Evolutionary conservation across 2,329 filamentous ascomycete species (phyloP), one percentile per base, ranked within the genome.

Genomic region (Ophiocordyceps sinensis): DNA sequence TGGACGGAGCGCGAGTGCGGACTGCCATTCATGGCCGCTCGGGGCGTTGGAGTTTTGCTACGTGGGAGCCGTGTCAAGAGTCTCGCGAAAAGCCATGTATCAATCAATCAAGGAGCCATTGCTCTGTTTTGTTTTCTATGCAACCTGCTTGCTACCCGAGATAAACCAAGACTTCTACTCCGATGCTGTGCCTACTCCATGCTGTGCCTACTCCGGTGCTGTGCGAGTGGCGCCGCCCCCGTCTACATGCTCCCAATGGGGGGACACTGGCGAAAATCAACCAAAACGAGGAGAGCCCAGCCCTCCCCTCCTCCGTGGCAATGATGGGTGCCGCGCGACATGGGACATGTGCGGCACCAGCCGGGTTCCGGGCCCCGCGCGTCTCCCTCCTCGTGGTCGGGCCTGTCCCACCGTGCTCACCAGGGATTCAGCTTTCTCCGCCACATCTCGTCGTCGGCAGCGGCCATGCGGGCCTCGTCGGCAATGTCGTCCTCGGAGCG

Each of bases 401-500:
- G 7, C 23, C 23, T 7, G 23, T 4, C 32, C 5, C 14, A 13
- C 29, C 11, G 29, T 31, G 8, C 15, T 43, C 37, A 49, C 51
- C 48, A 61, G 14, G 52, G 53, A 42, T 55, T 52, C 49, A 55
- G 44, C 62, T 76, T 77, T 47, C 63, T 59, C 50, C 63, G 59
- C 56, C 67, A 56, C 30, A 66, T 61, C 44, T 70, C 67, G 39
- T 73, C 67, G 11, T 71, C 67, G 28, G 59, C 61, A 2, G 52
- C 55, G 9, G 61, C 61, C 40, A 55, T 53, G 32, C 65, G 53
- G 9, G 64, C 67, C 41, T 66, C 63, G 40, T 63, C 62, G 37
- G 61, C 48, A 42, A 73, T 65, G 47, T 73, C 65, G 30, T 72
- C 66, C 49, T 73, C 66, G 9, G 60, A 61, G 54, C 60, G 63